Evolutionary conservation across 2,329 filamentous ascomycete genomes (phyloP), one percentile per base, ranked within the genome.

Genomic region (Penicillium sp.): DNA sequence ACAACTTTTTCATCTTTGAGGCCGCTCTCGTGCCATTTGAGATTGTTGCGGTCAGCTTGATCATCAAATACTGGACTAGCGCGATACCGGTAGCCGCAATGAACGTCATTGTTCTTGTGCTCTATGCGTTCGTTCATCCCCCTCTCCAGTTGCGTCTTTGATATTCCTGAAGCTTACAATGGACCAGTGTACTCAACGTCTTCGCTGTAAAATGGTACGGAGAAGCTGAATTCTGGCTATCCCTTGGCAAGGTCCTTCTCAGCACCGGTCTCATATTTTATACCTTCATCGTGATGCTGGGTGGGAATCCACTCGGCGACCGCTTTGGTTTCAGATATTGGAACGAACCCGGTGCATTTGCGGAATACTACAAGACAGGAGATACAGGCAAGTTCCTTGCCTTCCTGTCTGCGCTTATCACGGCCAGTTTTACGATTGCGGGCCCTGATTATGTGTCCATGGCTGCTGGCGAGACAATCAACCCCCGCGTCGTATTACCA

Each of bases 271-370:
- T 92, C 45, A 80, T 92, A 59, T 62, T 84, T 56, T 92, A 89
- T 73, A 92, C 90, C 2, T 90, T 95, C 64, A 79, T 95, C 57
- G 83, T 85, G 57, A 92, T 94, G 86, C 74, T 94, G 1, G 90
- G 90, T 7, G 90, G 88, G 2, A 94, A 92, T 60, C 90, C 90
- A 0, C 68, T 84, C 0, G 76, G 81, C 33, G 87, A 92, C 59
- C 76, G 81, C 0, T 89, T 89, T 56, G 89, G 89, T 0, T 92
- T 92, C 66, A 79, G 86, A 16, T 84, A 85, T 64, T 88, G 85
- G 77, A 71, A 70, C 11, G 66, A 78, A 8, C 89, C 88, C 0
- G 89, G 89, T 1, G 78, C 88, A 0, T 92, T 92, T 66, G 80
- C 81, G 2, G 80, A 85, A 55, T 79, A 86, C 43, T 85, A 87